Conservation (phyloP, 108 stramenopile species). For the Stephanodiscus minutulus region DNA sequence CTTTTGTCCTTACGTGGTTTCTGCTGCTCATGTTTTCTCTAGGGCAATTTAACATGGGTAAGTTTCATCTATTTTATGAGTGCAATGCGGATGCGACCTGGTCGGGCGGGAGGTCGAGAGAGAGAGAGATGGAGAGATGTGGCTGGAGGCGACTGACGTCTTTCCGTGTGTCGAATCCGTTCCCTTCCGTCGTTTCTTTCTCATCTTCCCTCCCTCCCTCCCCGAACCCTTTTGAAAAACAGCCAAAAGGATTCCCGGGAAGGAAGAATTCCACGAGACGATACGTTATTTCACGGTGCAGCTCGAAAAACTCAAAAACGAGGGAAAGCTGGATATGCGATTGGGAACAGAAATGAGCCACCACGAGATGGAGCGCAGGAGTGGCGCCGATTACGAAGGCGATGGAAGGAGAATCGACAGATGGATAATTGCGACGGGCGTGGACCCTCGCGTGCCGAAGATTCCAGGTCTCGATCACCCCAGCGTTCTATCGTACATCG, state of each 20-base stretch:
- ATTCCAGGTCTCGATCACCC: constrained; percentile 90
- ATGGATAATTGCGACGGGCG: constrained; percentile 95
- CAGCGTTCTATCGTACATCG: constrained; percentile 94
- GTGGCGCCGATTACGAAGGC: constrained; percentile 1
- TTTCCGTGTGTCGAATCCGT: background rate
- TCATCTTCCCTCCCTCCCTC: background rate
- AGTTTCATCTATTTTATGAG: background rate
- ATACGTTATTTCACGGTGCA: constrained; percentile 85
- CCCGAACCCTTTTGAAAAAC: background rate
- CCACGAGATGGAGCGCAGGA: constrained; percentile 56
- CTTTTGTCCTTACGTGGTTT: background rate
- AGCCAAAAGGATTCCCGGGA: constrained; percentile 96
- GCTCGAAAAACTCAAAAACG: constrained; percentile 51
- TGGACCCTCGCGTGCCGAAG: constrained; percentile 80
- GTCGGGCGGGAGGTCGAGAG: background rate
- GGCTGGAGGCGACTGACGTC: background rate
- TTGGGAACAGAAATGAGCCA: constrained; percentile 57
- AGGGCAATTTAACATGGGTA: constrained; percentile 92
- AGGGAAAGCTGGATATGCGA: constrained; percentile 46
- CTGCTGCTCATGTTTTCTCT: background rate
- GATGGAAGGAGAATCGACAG: constrained; percentile 62
- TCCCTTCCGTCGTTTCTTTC: background rate
- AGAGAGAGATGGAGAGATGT: background rate
- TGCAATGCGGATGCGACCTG: background rate
- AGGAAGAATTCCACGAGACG: constrained; percentile 98